phyloP scores from a whole-genome alignment of 1,284 basidiomycete species.

The Heliocybe sulcata region DNA sequence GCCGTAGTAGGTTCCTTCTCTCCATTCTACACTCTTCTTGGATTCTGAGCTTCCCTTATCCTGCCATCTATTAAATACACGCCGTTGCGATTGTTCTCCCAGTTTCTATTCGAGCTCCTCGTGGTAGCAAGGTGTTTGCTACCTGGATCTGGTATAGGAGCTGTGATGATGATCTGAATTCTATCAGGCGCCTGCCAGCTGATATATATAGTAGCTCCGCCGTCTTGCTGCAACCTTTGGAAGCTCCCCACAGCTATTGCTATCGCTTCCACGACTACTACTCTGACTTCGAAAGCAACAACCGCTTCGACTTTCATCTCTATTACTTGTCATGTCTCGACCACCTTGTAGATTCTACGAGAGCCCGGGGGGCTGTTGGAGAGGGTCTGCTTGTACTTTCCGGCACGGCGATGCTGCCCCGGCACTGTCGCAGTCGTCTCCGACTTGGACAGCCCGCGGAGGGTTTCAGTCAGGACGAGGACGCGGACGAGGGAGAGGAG shows the following conservation, averaged over 20 bases:
- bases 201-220: not conserved
- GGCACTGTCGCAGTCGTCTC: not conserved
- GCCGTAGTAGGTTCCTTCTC: not conserved
- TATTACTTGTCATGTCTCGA: slow-evolving; percentile 9
- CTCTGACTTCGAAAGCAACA: too few species aligned
- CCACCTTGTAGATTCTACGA: slow-evolving; percentile 13
- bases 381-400: slow-evolving; percentile 12
- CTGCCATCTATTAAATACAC: not conserved
- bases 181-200: not conserved
- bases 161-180: not conserved
- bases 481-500: too few species aligned
- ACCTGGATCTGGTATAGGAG: not conserved
- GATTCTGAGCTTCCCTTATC: not conserved
- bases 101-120: not conserved
- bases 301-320: not conserved
- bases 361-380: slow-evolving; percentile 16
- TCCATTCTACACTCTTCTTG: not conserved
- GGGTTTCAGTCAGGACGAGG: not conserved
- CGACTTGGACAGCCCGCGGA: not conserved
- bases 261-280: too few species aligned
- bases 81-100: not conserved
- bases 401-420: slow-evolving; percentile 7
- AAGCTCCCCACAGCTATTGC: too few species aligned
- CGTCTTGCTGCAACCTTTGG: too few species aligned
- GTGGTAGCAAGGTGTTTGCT: not conserved